Percentiles rank a stretch among this genome's conserved stretches.
Conservation (phyloP, 371 early-diverging fungal species). For the Lichtheimia ornata region DNA sequence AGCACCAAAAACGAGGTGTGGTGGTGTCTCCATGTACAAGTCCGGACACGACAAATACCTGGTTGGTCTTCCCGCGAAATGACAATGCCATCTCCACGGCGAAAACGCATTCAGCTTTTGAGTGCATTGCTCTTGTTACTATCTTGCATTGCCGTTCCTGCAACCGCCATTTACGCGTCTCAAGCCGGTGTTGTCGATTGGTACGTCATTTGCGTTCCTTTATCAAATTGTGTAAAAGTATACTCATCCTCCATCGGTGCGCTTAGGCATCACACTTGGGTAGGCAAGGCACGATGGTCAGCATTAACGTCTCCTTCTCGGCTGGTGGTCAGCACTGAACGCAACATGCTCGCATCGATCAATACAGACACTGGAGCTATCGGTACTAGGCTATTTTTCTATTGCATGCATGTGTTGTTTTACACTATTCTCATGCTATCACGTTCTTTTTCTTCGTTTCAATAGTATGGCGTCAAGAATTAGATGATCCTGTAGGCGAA, state of each 20-base stretch:
- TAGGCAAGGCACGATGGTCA: conserved; percentile 53
- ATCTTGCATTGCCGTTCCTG: background rate
- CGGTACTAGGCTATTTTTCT: conserved; percentile 32
- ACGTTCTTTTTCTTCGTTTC: too few species aligned
- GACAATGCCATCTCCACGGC: conserved; percentile 2
- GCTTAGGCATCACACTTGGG: conserved; percentile 64
- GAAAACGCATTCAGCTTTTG: background rate
- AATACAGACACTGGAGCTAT: conserved; percentile 55
- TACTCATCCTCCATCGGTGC: too few species aligned
- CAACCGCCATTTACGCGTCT: conserved; percentile 17
- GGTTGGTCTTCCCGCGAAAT: background rate
- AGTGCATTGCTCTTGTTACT: background rate
- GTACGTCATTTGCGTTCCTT: conserved; percentile 8
- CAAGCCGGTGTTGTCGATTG: conserved; percentile 31
- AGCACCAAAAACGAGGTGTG: too few species aligned
- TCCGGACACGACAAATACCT: too few species aligned
- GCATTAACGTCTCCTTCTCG: conserved; percentile 28
- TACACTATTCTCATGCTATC: too few species aligned
- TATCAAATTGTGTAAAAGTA: background rate
- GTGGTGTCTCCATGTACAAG: too few species aligned
- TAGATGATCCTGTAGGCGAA: conserved; percentile 4
- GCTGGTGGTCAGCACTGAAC: conserved; percentile 60
- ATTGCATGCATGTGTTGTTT: background rate
- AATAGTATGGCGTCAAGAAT: conserved; percentile 16
- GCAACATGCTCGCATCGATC: conserved; percentile 64